Conservation (phyloP, 2,329 filamentous ascomycete species). For the Fusarium armeniacum region DNA sequence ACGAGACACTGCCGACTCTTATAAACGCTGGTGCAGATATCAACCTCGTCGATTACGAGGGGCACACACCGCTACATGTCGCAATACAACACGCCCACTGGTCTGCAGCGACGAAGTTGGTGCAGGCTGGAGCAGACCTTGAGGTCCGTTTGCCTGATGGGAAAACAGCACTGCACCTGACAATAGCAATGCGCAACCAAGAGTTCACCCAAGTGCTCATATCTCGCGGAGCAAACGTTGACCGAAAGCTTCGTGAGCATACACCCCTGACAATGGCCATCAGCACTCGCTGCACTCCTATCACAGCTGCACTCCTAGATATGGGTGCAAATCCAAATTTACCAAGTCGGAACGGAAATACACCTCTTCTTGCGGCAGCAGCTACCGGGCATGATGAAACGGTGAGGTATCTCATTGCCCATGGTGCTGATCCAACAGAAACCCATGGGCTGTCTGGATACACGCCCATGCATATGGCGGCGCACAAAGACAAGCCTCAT, state of each 20-base stretch:
- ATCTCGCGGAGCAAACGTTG: slow-evolving; percentile 48
- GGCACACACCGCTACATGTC: slow-evolving; percentile 47
- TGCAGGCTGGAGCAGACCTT: slow-evolving; percentile 48
- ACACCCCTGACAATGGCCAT: slow-evolving; percentile 50
- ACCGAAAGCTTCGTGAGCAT: slow-evolving; percentile 47
- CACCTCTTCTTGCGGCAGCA: slow-evolving; percentile 47
- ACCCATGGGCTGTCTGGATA: slow-evolving; percentile 46
- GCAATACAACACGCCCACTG: slow-evolving; percentile 47
- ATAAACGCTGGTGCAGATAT: slow-evolving; percentile 47
- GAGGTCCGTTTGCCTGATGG: slow-evolving; percentile 47
- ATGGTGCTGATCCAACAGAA: slow-evolving; percentile 46
- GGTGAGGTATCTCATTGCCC: slow-evolving; percentile 48
- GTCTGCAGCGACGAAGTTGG: slow-evolving; percentile 44
- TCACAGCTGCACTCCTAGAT: slow-evolving; percentile 48
- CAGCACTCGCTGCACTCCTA: slow-evolving; percentile 46
- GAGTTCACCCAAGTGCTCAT: slow-evolving; percentile 49
- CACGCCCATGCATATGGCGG: slow-evolving; percentile 50
- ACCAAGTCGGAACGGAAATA: slow-evolving; percentile 48
- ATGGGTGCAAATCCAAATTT: slow-evolving; percentile 48
- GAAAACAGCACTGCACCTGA: slow-evolving; percentile 49
- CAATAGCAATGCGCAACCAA: slow-evolving; percentile 50
- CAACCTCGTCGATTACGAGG: slow-evolving; percentile 46
- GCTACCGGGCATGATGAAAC: slow-evolving; percentile 50
- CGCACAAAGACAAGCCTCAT: slow-evolving; percentile 48
- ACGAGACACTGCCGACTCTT: slow-evolving; percentile 45